Conservation (phyloP, 768 basidiomycete genomes). For the Trametes sanguinea region DNA sequence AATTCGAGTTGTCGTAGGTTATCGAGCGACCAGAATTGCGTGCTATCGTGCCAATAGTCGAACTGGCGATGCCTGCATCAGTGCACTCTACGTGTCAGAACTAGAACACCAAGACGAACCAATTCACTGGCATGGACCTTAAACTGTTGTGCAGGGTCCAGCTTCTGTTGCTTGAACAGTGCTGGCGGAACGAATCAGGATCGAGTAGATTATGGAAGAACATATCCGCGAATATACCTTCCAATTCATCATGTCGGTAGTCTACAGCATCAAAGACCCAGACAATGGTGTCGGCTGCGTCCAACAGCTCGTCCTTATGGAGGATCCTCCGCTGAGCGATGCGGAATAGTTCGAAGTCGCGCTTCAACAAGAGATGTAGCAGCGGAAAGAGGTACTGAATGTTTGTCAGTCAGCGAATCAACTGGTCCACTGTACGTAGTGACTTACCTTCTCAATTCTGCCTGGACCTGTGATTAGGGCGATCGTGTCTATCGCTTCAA, state of each 20-base stretch:
- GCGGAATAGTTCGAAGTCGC: conserved; percentile 38
- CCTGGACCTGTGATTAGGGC: conserved; percentile 35
- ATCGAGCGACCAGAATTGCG: conserved; percentile 7
- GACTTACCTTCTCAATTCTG: conserved; percentile 37
- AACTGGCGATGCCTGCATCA: conserved; percentile 7
- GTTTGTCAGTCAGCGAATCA: background rate
- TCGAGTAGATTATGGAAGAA: background rate
- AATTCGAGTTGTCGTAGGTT: background rate
- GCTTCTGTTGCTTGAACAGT: conserved; percentile 32
- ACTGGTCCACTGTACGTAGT: background rate
- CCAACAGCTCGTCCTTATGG: conserved; percentile 33
- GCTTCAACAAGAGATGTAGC: conserved; percentile 37
- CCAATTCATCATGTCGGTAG: conserved; percentile 29
- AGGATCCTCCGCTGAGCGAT: conserved; percentile 30
- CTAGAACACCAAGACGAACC: too few species aligned
- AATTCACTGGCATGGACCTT: conserved; percentile 32
- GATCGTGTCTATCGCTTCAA: conserved; percentile 36
- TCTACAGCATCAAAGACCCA: conserved; percentile 26
- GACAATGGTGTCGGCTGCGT: conserved; percentile 25
- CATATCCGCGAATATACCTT: conserved; percentile 20
- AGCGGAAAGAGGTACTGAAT: conserved; percentile 38
- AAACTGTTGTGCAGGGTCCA: conserved; percentile 30
- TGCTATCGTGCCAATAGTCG: conserved; percentile 17
- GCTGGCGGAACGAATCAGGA: conserved; percentile 14
- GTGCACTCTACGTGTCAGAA: too few species aligned